Conservation (phyloP, 1,284 basidiomycete species). For the Malassezia sp. region DNA sequence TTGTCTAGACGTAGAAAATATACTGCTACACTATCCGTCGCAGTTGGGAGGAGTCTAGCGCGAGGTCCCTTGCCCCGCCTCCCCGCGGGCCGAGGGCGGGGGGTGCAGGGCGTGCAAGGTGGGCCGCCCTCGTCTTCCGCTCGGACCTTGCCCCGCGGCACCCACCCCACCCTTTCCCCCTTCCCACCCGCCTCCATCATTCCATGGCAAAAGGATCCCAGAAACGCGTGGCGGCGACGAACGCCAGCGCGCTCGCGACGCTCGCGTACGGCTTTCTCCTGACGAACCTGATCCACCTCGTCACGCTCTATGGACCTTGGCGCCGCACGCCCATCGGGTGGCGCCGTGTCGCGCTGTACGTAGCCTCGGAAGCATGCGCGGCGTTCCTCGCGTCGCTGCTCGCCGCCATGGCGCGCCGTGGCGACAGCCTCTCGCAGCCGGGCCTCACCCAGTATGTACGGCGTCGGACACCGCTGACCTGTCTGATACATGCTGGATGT, state of each 20-base stretch:
- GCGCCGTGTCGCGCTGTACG: slow-evolving; percentile 23
- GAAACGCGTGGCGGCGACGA: slow-evolving; percentile 31
- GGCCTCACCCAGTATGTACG: slow-evolving; percentile 42
- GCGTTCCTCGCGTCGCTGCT: slow-evolving; percentile 33
- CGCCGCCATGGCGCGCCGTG: slow-evolving; percentile 37
- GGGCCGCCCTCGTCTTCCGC: no score
- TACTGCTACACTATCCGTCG: no score
- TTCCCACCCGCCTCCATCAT: no score
- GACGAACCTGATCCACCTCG: slow-evolving; percentile 32
- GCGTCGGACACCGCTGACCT: no score
- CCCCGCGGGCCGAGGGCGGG: no score
- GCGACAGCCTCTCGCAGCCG: slow-evolving; percentile 37
- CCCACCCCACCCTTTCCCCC: neutral
- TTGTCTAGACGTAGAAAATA: no score
- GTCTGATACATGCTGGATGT: slow-evolving; percentile 48
- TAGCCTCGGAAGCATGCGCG: slow-evolving; percentile 36
- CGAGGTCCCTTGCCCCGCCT: no score
- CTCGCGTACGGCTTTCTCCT: slow-evolving; percentile 35
- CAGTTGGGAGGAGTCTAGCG: no score
- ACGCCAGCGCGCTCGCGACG: slow-evolving; percentile 25
- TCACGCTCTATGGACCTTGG: slow-evolving; percentile 26
- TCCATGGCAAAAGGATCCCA: slow-evolving; percentile 20
- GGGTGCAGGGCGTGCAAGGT: no score
- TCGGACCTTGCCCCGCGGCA: neutral
- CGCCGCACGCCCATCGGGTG: slow-evolving; percentile 9